A percentile compares a stretch with the other conserved stretches of the same genome.
phyloP scores from a whole-genome alignment of 176 grass and related monocot genomes.

The Oryza rufipogon region DNA sequence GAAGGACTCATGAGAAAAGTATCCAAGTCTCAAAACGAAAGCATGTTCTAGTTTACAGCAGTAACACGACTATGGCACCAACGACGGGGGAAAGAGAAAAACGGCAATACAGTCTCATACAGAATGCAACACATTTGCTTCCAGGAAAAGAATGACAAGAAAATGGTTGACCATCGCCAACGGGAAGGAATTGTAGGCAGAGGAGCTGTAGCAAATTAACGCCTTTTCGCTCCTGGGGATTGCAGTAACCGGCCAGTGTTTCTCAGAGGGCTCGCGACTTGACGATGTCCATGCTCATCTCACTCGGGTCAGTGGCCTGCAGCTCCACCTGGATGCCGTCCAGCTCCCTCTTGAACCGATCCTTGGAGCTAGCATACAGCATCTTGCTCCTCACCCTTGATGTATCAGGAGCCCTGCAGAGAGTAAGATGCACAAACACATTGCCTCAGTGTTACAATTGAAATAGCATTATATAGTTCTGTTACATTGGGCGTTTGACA shows the following conservation, averaged over 20 bases:
- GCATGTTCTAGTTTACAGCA: constrained; percentile 66
- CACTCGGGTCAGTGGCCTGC: constrained; percentile 91
- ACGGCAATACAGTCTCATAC: constrained; percentile 55
- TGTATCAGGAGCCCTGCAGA: constrained; percentile 73
- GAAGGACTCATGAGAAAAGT: constrained; percentile 24
- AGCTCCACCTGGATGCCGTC: constrained; percentile 96
- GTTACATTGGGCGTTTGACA: not conserved
- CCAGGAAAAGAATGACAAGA: constrained; percentile 54
- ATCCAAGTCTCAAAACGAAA: constrained; percentile 21
- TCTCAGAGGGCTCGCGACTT: constrained; percentile 79
- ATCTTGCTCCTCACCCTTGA: constrained; percentile 94
- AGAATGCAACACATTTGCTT: constrained; percentile 49
- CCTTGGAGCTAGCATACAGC: constrained; percentile 95
- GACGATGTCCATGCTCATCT: constrained; percentile 98
- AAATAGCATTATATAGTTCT: not conserved
- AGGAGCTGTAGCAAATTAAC: constrained; percentile 36
- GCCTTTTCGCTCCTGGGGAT: constrained; percentile 31
- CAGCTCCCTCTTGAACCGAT: constrained; percentile 94
- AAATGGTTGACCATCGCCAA: constrained; percentile 40
- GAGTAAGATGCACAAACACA: not conserved
- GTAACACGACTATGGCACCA: constrained; percentile 47
- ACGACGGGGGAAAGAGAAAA: constrained; percentile 24
- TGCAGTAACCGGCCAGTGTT: not conserved
- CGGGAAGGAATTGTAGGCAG: constrained; percentile 22
- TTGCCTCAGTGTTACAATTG: constrained; percentile 25